Evolutionary conservation across 2,329 filamentous ascomycete species (phyloP), one percentile per base, ranked within the genome.

Genomic region (Bertia moriformis): DNA sequence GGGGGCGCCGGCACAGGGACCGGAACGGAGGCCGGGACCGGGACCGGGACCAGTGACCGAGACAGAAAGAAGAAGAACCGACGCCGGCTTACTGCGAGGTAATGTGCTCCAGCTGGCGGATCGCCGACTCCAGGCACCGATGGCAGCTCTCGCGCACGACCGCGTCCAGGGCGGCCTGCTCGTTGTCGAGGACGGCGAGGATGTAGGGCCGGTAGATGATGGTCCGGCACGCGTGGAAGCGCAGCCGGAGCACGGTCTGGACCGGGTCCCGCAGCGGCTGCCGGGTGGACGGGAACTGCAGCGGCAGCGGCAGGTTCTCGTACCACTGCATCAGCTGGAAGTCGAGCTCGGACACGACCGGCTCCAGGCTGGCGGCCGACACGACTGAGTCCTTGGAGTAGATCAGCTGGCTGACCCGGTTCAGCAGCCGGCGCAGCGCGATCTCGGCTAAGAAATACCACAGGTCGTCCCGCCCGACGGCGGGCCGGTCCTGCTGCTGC

Each of bases 371-470:
- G 13, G 76, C 74, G 14, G 83, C 81, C 12, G 81, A 80, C 10
- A 17, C 71, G 55, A 77, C 73, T 3, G 75, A 78, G 49, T 80
- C 75, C 50, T 83, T 81, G 37, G 79, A 80, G 54, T 87, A 87
- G 45, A 87, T 81, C 49, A 86, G 73, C 52, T 86, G 80, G 60
- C 78, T 85, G 49, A 85, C 81, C 42, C 82, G 70, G 54, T 87
- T 87, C 47, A 89, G 67, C 3, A 91, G 69, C 41, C 84, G 67
- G 36, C 83, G 73, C 12, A 91, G 63, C 3, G 83, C 83, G 44
- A 91, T 88, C 50, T 89, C 83, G 27, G 84, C 83, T 19, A 89
- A 62, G 48, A 89, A 89, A 51, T 91, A 91, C 83, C 84, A 89
- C 13, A 89, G 63, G 42, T 89, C 83, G 49, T 89, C 84, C 38